Evolutionary conservation across 305 asterid genomes (phyloP).

Genomic region (Andrographis paniculata): DNA sequence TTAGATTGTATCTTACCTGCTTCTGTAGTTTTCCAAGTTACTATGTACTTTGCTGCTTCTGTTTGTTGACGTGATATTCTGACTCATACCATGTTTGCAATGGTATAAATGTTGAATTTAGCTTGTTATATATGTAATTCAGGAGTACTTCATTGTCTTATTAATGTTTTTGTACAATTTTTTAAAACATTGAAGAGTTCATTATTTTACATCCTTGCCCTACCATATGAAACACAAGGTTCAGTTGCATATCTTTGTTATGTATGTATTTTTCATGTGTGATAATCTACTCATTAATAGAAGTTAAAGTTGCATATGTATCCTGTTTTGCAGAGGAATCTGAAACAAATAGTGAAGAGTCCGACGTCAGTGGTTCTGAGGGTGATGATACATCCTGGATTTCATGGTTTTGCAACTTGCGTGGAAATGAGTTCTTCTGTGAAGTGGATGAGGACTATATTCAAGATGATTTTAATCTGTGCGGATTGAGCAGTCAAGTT

Average conservation of each 20-base stretch:
- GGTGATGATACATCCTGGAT: slow-evolving; percentile 2
- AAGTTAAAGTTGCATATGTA: not conserved
- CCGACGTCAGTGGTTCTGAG: slow-evolving; percentile 11
- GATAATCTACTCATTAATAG: not conserved
- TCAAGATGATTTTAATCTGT: slow-evolving; percentile 11
- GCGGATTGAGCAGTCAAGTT: slow-evolving; percentile 28
- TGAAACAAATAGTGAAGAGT: slow-evolving; percentile 27
- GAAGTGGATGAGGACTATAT: slow-evolving; percentile 1
- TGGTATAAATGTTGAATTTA: too few species aligned
- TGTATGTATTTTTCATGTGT: not conserved
- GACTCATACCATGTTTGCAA: too few species aligned
- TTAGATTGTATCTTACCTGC: not conserved
- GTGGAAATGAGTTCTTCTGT: slow-evolving; percentile 4
- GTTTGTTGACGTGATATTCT: too few species aligned
- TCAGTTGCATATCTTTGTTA: not conserved
- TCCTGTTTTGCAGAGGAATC: slow-evolving; percentile 23
- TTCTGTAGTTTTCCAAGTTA: not conserved
- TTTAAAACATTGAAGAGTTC: too few species aligned
- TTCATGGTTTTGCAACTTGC: slow-evolving; percentile 5
- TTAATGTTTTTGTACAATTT: too few species aligned
- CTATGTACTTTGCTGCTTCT: too few species aligned
- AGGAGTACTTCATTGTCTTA: too few species aligned
- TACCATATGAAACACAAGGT: too few species aligned
- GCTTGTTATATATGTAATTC: too few species aligned
- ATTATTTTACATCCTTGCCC: too few species aligned